phyloP scores from a whole-genome alignment of 1,284 basidiomycete species.

The Athelia sp. region DNA sequence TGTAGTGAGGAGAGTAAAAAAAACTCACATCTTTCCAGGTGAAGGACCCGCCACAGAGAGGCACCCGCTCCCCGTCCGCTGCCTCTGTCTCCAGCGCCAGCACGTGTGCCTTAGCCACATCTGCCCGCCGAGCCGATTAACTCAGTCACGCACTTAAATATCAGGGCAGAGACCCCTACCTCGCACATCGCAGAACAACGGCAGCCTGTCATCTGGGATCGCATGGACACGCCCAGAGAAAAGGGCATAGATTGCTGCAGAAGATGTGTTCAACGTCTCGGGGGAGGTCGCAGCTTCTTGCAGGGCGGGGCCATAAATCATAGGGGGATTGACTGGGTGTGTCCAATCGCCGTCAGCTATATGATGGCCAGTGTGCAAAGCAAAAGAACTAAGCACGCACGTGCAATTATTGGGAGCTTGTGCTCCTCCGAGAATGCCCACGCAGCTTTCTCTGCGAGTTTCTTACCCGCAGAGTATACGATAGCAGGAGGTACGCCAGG shows the following conservation, averaged over 20 bases:
- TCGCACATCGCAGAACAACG: not conserved
- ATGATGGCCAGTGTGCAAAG: not conserved
- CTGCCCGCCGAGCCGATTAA: not conserved
- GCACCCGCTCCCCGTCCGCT: not conserved
- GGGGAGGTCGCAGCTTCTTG: not conserved
- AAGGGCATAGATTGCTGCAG: not conserved
- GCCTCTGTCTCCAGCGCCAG: not conserved
- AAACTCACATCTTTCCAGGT: not conserved
- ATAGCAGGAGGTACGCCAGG: not conserved
- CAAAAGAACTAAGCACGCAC: not conserved
- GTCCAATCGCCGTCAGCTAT: not conserved
- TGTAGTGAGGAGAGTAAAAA: not conserved
- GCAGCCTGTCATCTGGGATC: not conserved
- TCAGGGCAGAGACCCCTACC: no score
- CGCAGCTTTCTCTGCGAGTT: conserved; percentile 2
- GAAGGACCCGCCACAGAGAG: not conserved
- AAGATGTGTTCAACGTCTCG: not conserved
- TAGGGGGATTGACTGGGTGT: not conserved
- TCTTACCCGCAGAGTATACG: not conserved
- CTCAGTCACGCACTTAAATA: no score
- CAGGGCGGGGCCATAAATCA: not conserved
- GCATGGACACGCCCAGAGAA: not conserved
- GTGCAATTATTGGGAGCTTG: not conserved
- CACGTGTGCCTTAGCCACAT: not conserved
- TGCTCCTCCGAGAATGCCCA: conserved; percentile 1